phyloP scores from a whole-genome alignment of 805 yeast species.

The Starmera pachycereana region DNA sequence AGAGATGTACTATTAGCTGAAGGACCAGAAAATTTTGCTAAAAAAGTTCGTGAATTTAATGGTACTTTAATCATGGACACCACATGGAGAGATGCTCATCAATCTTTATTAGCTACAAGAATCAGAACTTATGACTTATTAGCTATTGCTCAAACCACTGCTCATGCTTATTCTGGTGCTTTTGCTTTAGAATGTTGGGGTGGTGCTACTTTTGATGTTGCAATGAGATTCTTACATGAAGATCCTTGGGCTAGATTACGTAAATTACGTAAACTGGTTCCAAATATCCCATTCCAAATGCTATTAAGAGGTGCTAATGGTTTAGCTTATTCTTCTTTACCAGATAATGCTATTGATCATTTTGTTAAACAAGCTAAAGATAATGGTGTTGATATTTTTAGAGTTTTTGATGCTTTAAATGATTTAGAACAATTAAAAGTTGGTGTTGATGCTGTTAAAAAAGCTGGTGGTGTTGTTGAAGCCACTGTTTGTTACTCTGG shows the following conservation, averaged over 20 bases:
- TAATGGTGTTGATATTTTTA: slow-evolving; percentile 92
- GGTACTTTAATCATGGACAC: slow-evolving; percentile 97
- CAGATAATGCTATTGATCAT: slow-evolving; percentile 98
- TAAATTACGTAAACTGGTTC: slow-evolving; percentile 78
- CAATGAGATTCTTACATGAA: slow-evolving; percentile 96
- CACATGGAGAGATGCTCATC: slow-evolving; percentile 99
- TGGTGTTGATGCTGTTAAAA: slow-evolving; percentile 95
- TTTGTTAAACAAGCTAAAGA: slow-evolving; percentile 92
- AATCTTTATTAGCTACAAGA: slow-evolving; percentile 93
- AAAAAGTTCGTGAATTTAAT: slow-evolving; percentile 69
- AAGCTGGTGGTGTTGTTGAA: slow-evolving; percentile 98
- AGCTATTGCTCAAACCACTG: slow-evolving; percentile 89
- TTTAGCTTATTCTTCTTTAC: slow-evolving; percentile 94
- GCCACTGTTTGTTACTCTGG: slow-evolving; percentile 98
- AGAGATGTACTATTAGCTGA: slow-evolving; percentile 73
- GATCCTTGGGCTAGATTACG: slow-evolving; percentile 98
- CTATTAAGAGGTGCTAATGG: slow-evolving; percentile 98
- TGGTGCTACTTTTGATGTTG: slow-evolving; percentile 98
- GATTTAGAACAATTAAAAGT: slow-evolving; percentile 95
- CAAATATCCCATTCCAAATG: slow-evolving; percentile 99
- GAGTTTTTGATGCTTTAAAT: slow-evolving; percentile 96
- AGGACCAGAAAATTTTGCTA: slow-evolving; percentile 88
- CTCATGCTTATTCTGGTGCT: slow-evolving; percentile 81
- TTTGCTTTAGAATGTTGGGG: slow-evolving; percentile 99
- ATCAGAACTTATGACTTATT: slow-evolving; percentile 88